These are phyloP conservation scores for Fusarium pseudocircinatum DNA, from an alignment of 2,329 filamentous ascomycete genomes.

Conservation along the genomic window DNA sequence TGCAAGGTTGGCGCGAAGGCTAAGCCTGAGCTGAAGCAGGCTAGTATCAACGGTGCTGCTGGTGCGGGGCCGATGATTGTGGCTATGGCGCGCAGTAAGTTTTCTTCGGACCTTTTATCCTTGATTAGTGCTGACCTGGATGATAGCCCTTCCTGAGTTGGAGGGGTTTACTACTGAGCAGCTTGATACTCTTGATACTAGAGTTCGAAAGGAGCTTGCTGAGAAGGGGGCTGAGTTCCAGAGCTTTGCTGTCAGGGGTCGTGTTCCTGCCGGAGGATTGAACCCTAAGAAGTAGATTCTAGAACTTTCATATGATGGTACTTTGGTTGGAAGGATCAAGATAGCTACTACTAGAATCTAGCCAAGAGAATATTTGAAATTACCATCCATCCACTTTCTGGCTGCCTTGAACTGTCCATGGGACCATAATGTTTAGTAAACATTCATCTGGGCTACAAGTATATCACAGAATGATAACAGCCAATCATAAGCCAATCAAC, in stretches of 20 bases:
- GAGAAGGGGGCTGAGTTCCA: conserved; percentile 2
- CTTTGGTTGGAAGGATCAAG: too few species aligned
- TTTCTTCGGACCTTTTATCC: neutral
- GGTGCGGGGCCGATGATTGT: conserved; percentile 4
- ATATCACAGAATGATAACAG: fast-evolving
- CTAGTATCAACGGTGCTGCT: neutral
- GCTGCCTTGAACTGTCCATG: fast-evolving
- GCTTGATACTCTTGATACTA: neutral
- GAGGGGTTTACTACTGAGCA: neutral
- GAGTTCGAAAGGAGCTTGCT: neutral
- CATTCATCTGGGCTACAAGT: fast-evolving
- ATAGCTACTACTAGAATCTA: neutral
- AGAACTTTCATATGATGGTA: neutral
- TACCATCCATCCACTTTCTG: too few species aligned
- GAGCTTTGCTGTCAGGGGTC: neutral
- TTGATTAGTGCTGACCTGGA: neutral
- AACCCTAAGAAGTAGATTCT: neutral
- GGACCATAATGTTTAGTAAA: neutral
- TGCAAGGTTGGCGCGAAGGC: neutral
- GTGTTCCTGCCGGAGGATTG: neutral
- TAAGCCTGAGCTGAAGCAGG: neutral
- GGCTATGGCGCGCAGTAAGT: conserved; percentile 6
- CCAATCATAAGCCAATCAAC: neutral
- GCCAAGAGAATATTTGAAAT: neutral
- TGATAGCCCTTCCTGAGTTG: neutral